These are phyloP conservation scores for Fusarium agapanthi DNA, from an alignment of 2,329 filamentous ascomycete genomes.

Conservation along the genomic window DNA sequence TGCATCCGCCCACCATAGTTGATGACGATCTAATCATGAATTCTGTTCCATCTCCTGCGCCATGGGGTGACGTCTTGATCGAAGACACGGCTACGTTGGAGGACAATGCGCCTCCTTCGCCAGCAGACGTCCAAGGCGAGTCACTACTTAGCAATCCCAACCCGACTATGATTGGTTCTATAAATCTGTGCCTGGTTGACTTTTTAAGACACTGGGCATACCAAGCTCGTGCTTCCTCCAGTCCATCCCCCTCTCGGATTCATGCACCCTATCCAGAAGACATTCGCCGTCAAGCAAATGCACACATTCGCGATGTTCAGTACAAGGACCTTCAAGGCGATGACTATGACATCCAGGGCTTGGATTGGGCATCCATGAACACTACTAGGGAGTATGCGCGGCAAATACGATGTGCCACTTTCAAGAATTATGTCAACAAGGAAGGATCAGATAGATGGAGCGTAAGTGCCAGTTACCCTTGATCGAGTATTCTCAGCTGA, in stretches of 20 bases:
- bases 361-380: slow-evolving; percentile 64
- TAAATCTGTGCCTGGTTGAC: slow-evolving; percentile 59
- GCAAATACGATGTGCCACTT: slow-evolving; percentile 56
- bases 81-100: neutral
- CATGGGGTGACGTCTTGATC: slow-evolving; percentile 11
- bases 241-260: slow-evolving; percentile 35
- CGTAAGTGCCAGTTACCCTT: slow-evolving; percentile 50
- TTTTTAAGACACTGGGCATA: slow-evolving; percentile 62
- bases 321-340: slow-evolving; percentile 64
- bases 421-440: slow-evolving; percentile 68
- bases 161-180: slow-evolving; percentile 53
- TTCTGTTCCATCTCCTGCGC: slow-evolving; percentile 18
- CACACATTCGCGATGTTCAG: slow-evolving; percentile 37
- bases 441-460: slow-evolving; percentile 55
- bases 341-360: slow-evolving; percentile 65
- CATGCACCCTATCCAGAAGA: slow-evolving; percentile 42
- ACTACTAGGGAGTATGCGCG: slow-evolving; percentile 61
- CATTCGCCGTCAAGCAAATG: slow-evolving; percentile 45
- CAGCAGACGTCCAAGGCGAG: slow-evolving; percentile 10
- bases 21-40: slow-evolving; percentile 28
- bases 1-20: slow-evolving; percentile 11
- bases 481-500: slow-evolving; percentile 10
- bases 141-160: slow-evolving; percentile 46
- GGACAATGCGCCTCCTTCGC: neutral
- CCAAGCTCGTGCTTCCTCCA: slow-evolving; percentile 37